Evolutionary conservation across 139 green algal genomes (phyloP), one percentile per base, ranked within the genome.

Genomic region (Chlamydomonas sphaeroides): DNA sequence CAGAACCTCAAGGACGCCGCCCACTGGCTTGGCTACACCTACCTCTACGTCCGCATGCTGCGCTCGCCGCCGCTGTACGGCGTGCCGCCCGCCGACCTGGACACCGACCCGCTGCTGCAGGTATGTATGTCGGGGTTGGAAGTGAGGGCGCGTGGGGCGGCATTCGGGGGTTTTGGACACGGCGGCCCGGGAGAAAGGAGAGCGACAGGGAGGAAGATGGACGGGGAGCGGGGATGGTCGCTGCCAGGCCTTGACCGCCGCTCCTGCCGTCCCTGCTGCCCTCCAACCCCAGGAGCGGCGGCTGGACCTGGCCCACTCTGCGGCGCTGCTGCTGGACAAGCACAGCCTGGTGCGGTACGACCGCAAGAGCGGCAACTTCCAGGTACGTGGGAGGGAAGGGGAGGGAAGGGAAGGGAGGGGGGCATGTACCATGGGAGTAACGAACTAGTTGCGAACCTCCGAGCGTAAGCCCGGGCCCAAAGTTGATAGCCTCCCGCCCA

Each of bases 41-140:
- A 99, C 88, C 92, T 99, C 23, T 98, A 97, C 85, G 92, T 99
- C 45, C 93, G 97, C 78, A 99, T 99, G 97, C 89, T 99, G 86
- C 89, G 93, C 45, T 96, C 97, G 57, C 97, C 97, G 0, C 78
- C 89, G 70, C 88, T 99, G 71, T 99, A 99, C 87, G 94, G 97
- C 11, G 93, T 99, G 49, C 88, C 89, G 18, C 70, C 94, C 45
- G 76, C 76, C 32, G 76, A 83, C 63, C 30, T 94, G n/a, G 95
- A 98, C 66, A 80, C 86, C 7, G 97, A 99, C 88, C 92, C 93
- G 59, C 74, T 93, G 68, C 91, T 99, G 80, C 84, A 92, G 76
- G 76, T 83, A 63, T 23, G 75, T n/a, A n/a, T n/a, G n/a, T n/a
- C n/a, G n/a, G n/a, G 23, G 56, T 5, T 63, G 23, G 15, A 32